Percentiles rank a stretch among this genome's conserved stretches.
phyloP scores from a whole-genome alignment of 2,329 filamentous ascomycete genomes.

The Zasmidium citrigriseum region DNA sequence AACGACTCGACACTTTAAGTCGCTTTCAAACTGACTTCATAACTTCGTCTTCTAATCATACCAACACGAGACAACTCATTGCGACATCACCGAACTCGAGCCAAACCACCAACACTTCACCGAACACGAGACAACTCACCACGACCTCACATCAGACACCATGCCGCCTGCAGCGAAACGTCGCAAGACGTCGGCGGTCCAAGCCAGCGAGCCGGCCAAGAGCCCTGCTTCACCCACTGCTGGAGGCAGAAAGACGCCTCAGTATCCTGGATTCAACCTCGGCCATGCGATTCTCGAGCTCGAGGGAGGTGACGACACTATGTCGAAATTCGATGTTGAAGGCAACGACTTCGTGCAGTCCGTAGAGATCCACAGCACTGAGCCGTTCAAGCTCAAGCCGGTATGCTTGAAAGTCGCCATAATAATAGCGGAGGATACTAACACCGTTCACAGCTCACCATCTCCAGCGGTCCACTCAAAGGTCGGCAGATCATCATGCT shows the following conservation, averaged over 20 bases:
- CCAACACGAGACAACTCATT: too few relatives aligned
- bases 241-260: not conserved
- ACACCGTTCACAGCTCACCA: conserved; percentile 6
- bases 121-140: too few relatives aligned
- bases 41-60: too few relatives aligned
- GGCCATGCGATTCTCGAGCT: not conserved
- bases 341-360: not conserved
- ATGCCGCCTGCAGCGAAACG: conserved; percentile 4
- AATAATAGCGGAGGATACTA: not conserved
- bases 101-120: too few relatives aligned
- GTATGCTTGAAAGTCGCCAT: not conserved
- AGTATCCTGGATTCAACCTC: not conserved
- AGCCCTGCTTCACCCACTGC: not conserved
- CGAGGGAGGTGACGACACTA: not conserved
- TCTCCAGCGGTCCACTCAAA: conserved; percentile 14
- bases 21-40: too few relatives aligned
- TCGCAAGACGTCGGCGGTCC: not conserved
- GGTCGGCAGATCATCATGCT: conserved; percentile 19
- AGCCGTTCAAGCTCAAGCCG: conserved; percentile 12
- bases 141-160: too few relatives aligned
- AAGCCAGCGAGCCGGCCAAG: not conserved
- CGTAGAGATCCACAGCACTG: conserved; percentile 5
- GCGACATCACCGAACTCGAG: too few relatives aligned
- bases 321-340: conserved; percentile 5
- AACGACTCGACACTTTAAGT: too few relatives aligned